phyloP scores from a whole-genome alignment of 345 rosid species.

The Eucalyptus decipiens region DNA sequence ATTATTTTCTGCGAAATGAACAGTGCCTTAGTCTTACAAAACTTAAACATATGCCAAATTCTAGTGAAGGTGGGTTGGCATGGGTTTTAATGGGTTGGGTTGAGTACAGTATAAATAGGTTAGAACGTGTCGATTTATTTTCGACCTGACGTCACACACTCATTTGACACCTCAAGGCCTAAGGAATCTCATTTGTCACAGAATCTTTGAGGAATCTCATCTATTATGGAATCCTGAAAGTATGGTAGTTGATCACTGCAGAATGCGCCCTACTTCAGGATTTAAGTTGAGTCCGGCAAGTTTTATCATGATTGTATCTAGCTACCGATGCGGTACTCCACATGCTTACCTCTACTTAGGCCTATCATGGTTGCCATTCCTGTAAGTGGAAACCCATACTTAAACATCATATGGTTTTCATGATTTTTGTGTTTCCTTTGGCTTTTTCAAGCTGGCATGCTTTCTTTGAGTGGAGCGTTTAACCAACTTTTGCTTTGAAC shows the following conservation, averaged over 20 bases:
- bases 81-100: neutral
- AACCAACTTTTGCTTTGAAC: neutral
- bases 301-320: neutral
- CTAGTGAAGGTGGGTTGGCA: neutral
- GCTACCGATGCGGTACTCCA: neutral
- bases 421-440: neutral
- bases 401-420: neutral
- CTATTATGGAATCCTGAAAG: neutral
- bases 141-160: fast-evolving
- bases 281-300: neutral
- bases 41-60: neutral
- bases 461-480: neutral
- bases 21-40: neutral
- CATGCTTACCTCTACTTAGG: neutral
- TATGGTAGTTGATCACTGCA: neutral
- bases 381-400: neutral
- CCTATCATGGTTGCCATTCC: neutral
- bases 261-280: neutral
- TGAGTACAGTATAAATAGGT: neutral
- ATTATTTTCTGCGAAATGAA: fast-evolving
- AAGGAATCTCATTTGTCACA: neutral
- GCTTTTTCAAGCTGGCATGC: neutral
- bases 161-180: neutral
- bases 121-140: neutral
- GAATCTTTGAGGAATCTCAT: neutral